These are phyloP conservation scores for Trametopsis cervina DNA, from an alignment of 768 basidiomycete species.

Conservation along the genomic window DNA sequence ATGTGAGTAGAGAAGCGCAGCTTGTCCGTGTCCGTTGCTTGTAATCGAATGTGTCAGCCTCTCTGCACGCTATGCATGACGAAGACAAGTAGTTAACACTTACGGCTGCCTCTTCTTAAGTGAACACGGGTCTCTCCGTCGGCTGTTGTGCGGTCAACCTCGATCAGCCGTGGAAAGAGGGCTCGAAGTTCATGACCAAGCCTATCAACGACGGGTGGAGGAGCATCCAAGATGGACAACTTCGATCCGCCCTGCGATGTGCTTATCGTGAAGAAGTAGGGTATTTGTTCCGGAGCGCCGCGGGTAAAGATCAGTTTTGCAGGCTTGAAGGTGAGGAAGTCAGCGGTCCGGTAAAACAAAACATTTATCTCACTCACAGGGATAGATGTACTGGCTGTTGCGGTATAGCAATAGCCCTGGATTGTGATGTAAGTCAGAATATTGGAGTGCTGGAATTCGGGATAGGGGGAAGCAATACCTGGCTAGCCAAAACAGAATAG, in stretches of 20 bases:
- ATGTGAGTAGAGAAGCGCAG: constrained; percentile 55
- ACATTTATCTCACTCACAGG: constrained; percentile 31
- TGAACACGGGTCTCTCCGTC: constrained; percentile 25
- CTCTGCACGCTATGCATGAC: no score
- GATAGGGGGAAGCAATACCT: constrained; percentile 29
- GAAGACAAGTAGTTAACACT: neutral
- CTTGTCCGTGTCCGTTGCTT: constrained; percentile 41
- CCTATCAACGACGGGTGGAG: constrained; percentile 29
- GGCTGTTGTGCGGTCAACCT: constrained; percentile 36
- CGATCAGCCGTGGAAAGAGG: constrained; percentile 36
- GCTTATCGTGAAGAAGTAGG: constrained; percentile 59
- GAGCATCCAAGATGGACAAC: constrained; percentile 38
- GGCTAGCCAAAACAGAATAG: constrained; percentile 51
- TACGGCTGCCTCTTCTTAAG: neutral
- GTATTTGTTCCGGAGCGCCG: constrained; percentile 36
- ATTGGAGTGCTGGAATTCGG: neutral
- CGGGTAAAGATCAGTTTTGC: constrained; percentile 67
- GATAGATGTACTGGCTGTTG: constrained; percentile 43
- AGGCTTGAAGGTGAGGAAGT: constrained; percentile 28
- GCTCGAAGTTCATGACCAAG: constrained; percentile 33
- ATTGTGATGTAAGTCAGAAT: constrained; percentile 1
- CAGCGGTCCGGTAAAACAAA: constrained; percentile 4
- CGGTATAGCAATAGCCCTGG: constrained; percentile 68
- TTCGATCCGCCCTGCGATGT: constrained; percentile 56
- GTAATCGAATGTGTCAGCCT: no score